phyloP scores from a whole-genome alignment of 2,329 filamentous ascomycete species.

The Xylaria arbuscula region DNA sequence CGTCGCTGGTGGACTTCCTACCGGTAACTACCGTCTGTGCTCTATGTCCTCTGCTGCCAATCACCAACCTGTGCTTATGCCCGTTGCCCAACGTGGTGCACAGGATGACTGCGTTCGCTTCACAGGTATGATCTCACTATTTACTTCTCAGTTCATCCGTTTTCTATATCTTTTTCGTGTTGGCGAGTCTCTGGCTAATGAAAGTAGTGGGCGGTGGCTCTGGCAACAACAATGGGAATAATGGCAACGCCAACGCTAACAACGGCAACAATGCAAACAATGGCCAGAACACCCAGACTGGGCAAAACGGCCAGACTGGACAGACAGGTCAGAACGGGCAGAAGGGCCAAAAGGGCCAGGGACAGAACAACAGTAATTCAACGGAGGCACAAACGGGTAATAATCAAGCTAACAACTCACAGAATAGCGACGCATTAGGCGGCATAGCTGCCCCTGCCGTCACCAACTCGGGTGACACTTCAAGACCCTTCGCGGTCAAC shows the following conservation, averaged over 20 bases:
- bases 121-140: slow-evolving; percentile 54
- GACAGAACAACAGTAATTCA: slow-evolving; percentile 39
- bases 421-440: slow-evolving; percentile 39
- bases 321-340: slow-evolving; percentile 38
- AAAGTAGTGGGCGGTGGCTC: slow-evolving; percentile 29
- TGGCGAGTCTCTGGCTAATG: slow-evolving; percentile 10
- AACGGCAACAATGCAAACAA: slow-evolving; percentile 41
- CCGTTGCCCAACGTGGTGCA: slow-evolving; percentile 73
- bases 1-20: slow-evolving; percentile 68
- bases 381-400: slow-evolving; percentile 33
- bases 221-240: slow-evolving; percentile 33
- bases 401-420: slow-evolving; percentile 41
- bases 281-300: slow-evolving; percentile 38
- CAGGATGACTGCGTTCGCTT: slow-evolving; percentile 74
- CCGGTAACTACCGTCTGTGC: slow-evolving; percentile 73
- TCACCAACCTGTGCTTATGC: slow-evolving; percentile 74
- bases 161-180: neutral
- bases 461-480: slow-evolving; percentile 45
- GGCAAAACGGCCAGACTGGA: slow-evolving; percentile 39
- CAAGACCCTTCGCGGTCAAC: slow-evolving; percentile 67
- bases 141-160: neutral
- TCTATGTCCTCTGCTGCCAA: slow-evolving; percentile 72
- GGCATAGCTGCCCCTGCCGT: slow-evolving; percentile 40
- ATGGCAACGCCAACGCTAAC: slow-evolving; percentile 35
- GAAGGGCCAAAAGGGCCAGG: slow-evolving; percentile 24